phyloP scores from a whole-genome alignment of 164 flowering plant species.

The Buxus sempervirens region DNA sequence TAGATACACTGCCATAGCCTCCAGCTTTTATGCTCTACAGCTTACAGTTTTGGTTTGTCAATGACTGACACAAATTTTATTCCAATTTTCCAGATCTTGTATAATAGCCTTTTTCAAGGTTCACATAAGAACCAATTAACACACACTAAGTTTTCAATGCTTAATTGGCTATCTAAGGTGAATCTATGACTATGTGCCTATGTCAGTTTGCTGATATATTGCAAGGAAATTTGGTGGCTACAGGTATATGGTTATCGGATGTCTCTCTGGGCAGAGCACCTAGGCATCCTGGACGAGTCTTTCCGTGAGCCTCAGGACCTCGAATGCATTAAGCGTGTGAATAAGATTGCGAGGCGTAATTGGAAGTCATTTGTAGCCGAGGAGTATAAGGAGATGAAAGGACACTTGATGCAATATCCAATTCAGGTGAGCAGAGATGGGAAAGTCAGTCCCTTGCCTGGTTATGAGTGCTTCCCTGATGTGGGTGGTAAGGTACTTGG shows the following conservation, averaged over 20 bases:
- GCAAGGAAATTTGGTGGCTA: conserved; percentile 10
- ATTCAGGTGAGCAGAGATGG: conserved; percentile 44
- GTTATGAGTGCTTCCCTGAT: conserved; percentile 65
- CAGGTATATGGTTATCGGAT: conserved; percentile 76
- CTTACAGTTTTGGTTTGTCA: no score
- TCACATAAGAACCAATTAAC: no score
- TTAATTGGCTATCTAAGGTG: no score
- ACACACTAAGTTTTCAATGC: no score
- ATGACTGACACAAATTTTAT: no score
- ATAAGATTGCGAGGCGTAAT: conserved; percentile 41
- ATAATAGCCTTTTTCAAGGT: no score
- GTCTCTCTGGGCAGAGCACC: conserved; percentile 85
- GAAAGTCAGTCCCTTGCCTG: conserved; percentile 47
- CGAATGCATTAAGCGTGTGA: conserved; percentile 49
- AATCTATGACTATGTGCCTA: no score
- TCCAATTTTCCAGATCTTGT: no score
- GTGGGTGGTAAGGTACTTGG: conserved; percentile 82
- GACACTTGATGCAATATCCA: conserved; percentile 66
- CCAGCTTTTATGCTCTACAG: no score
- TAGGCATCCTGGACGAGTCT: conserved; percentile 41
- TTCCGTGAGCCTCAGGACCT: conserved; percentile 41
- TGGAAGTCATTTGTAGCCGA: conserved; percentile 42
- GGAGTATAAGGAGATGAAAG: conserved; percentile 39
- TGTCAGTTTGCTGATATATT: not conserved
- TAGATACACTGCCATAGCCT: no score